Conservation (phyloP, 208 protist species). For the Trypanosoma mega region DNA sequence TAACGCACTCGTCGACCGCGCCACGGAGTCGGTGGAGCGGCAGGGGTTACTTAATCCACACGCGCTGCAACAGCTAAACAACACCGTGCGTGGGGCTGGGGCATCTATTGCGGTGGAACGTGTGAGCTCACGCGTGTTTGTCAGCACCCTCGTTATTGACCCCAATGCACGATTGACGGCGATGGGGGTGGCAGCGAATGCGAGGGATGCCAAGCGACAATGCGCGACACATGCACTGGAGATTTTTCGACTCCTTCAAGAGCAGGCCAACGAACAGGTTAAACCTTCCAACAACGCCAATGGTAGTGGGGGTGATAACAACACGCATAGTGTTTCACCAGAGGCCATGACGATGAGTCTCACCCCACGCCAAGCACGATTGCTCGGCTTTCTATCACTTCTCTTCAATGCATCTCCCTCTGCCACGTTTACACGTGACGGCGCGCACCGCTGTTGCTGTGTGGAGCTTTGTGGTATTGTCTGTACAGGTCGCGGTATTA, state of each 20-base stretch:
- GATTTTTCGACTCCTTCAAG: slow-evolving; percentile 28
- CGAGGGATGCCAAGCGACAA: slow-evolving; percentile 52
- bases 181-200: slow-evolving; percentile 40
- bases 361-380: slow-evolving; percentile 34
- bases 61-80: slow-evolving; percentile 51
- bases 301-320: too few relatives aligned
- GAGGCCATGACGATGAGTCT: slow-evolving; percentile 39
- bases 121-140: slow-evolving; percentile 33
- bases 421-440: slow-evolving; percentile 32
- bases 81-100: slow-evolving; percentile 28
- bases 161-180: slow-evolving; percentile 32
- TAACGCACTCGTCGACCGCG: slow-evolving; percentile 56
- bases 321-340: slow-evolving; percentile 35
- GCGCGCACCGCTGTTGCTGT: slow-evolving; percentile 38
- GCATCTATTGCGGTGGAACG: slow-evolving; percentile 36
- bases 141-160: slow-evolving; percentile 55
- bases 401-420: slow-evolving; percentile 33
- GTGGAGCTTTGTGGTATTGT: slow-evolving; percentile 41
- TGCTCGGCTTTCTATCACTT: slow-evolving; percentile 43
- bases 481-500: slow-evolving; percentile 58
- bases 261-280: slow-evolving; percentile 10
- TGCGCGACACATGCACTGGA: slow-evolving; percentile 68
- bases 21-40: slow-evolving; percentile 35
- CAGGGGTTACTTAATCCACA: slow-evolving; percentile 3
- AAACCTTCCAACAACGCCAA: too few relatives aligned